These are phyloP conservation scores for Grammothele lineata DNA, from an alignment of 768 basidiomycete species.

Conservation along the genomic window DNA sequence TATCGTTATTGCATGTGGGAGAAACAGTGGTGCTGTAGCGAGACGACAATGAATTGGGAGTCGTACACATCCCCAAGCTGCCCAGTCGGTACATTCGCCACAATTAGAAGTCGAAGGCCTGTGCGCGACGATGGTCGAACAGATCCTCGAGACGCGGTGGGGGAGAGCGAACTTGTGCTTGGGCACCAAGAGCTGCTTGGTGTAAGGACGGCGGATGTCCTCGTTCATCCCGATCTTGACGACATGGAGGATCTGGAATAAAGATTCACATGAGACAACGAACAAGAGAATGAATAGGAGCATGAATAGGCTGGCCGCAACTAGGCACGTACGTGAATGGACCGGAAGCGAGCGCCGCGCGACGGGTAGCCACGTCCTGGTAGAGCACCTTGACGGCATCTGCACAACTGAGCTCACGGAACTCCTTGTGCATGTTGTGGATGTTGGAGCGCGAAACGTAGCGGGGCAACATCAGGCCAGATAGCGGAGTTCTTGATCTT, in stretches of 20 bases:
- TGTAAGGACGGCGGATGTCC: slow-evolving; percentile 94
- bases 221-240: slow-evolving; percentile 91
- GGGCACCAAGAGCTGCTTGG: slow-evolving; percentile 91
- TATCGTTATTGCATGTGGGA: slow-evolving; percentile 17
- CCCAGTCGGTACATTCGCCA: neutral
- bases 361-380: slow-evolving; percentile 99
- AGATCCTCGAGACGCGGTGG: slow-evolving; percentile 76
- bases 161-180: slow-evolving; percentile 97
- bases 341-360: slow-evolving; percentile 99
- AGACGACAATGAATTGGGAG: slow-evolving; percentile 10
- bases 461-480: slow-evolving; percentile 94
- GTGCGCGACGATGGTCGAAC: slow-evolving; percentile 75
- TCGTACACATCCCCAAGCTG: slow-evolving; percentile 3
- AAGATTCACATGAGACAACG: neutral
- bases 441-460: slow-evolving; percentile 99
- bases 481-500: slow-evolving; percentile 99
- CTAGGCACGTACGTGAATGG: slow-evolving; percentile 73
- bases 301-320: neutral
- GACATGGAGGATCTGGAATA: slow-evolving; percentile 84
- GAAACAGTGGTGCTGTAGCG: slow-evolving; percentile 5
- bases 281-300: too few relatives aligned
- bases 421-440: slow-evolving; percentile 99
- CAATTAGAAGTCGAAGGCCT: slow-evolving; percentile 70
- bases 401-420: slow-evolving; percentile 91
- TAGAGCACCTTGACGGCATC: slow-evolving; percentile 96